A percentile compares a stretch with the other conserved stretches of the same genome.
phyloP scores from a whole-genome alignment of 768 basidiomycete species.

The Austroboletus eburneus region DNA sequence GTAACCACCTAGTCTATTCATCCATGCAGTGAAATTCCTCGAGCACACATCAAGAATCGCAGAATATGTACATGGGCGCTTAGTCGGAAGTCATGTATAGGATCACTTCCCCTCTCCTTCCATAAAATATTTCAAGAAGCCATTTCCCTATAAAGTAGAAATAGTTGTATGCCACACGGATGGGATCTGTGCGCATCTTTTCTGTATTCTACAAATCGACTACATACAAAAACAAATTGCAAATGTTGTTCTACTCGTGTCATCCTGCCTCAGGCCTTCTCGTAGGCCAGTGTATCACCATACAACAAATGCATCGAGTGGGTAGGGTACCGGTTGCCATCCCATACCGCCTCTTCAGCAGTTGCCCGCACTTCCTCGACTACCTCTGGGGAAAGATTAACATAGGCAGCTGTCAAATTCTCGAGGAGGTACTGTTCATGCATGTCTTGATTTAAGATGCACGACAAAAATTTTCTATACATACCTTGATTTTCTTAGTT shows the following conservation, averaged over 20 bases:
- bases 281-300: slow-evolving; percentile 18
- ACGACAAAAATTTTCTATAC: neutral
- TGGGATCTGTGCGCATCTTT: too few relatives aligned
- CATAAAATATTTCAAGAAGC: too few relatives aligned
- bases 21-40: too few relatives aligned
- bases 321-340: slow-evolving; percentile 26
- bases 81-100: too few relatives aligned
- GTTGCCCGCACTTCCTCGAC: slow-evolving; percentile 34
- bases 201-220: too few relatives aligned
- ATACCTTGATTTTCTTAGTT: slow-evolving; percentile 32
- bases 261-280: neutral
- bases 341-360: slow-evolving; percentile 30
- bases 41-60: too few relatives aligned
- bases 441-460: neutral
- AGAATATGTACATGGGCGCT: too few relatives aligned
- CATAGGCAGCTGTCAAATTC: slow-evolving; percentile 35
- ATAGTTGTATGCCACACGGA: too few relatives aligned
- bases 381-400: slow-evolving; percentile 36
- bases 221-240: neutral
- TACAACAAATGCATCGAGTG: slow-evolving; percentile 3
- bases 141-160: too few relatives aligned
- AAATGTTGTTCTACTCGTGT: neutral
- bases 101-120: too few relatives aligned
- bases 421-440: slow-evolving; percentile 39
- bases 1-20: too few relatives aligned